Conservation (phyloP, 495 filamentous ascomycete genomes). For the Halenospora varia region DNA sequence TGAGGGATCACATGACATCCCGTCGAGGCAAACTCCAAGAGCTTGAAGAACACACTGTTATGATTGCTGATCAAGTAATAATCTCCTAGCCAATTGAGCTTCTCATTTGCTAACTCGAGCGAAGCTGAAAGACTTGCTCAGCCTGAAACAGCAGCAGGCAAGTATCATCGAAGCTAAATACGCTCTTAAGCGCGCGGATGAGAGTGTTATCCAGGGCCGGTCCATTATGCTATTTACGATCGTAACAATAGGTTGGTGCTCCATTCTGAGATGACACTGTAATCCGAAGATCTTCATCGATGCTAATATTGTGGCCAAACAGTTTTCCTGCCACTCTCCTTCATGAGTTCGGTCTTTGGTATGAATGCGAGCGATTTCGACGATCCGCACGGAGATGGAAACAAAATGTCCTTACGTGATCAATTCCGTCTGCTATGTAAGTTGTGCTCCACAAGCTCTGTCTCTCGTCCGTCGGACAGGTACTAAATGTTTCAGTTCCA, state of each 20-base stretch:
- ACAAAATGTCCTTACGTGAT: neutral
- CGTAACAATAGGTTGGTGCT: too few relatives aligned
- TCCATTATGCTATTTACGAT: constrained; percentile 38
- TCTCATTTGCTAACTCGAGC: neutral
- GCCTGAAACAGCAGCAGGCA: constrained; percentile 15
- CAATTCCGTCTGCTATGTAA: constrained; percentile 1
- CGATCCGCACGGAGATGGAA: too few relatives aligned
- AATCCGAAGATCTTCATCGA: too few relatives aligned
- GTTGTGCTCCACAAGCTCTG: neutral
- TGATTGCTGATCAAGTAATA: too few relatives aligned
- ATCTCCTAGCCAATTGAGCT: too few relatives aligned
- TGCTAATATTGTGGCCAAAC: too few relatives aligned
- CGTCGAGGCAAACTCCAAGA: too few relatives aligned
- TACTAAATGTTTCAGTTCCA: too few relatives aligned
- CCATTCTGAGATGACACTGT: too few relatives aligned
- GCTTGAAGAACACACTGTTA: too few relatives aligned
- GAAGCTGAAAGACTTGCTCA: neutral
- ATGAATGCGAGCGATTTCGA: neutral
- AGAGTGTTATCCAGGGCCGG: constrained; percentile 9
- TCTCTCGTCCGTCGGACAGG: too few relatives aligned
- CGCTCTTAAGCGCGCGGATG: constrained; percentile 6
- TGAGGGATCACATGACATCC: too few relatives aligned
- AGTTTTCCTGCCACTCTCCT: neutral
- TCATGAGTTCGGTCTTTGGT: neutral
- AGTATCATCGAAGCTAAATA: constrained; percentile 13